Percentiles rank a stretch among this genome's conserved stretches.
These are phyloP conservation scores for Cinnamomum micranthum DNA, from an alignment of 164 flowering plant species.

Conservation along the genomic window DNA sequence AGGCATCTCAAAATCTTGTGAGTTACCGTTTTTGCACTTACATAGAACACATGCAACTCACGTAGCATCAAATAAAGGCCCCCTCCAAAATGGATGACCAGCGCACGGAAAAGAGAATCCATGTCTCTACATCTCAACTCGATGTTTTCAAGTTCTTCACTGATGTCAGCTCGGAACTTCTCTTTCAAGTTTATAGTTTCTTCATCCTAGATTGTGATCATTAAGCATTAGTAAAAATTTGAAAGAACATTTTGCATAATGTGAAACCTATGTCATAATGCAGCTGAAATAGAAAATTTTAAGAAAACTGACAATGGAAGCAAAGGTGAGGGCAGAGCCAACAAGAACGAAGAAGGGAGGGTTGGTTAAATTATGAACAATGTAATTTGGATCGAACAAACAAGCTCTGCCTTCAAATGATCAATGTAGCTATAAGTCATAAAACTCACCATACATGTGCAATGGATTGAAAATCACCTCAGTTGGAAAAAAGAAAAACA, in stretches of 20 bases:
- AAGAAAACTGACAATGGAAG: neutral
- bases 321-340: neutral
- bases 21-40: no score
- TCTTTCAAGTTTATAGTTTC: conserved; percentile 76
- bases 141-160: conserved; percentile 48
- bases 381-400: neutral
- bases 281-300: neutral
- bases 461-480: neutral
- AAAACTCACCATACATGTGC: neutral
- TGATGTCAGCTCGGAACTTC: conserved; percentile 50
- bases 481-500: neutral
- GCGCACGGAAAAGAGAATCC: conserved; percentile 70
- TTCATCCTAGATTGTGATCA: conserved; percentile 46
- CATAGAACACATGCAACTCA: conserved; percentile 29
- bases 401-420: neutral
- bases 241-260: neutral
- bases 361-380: neutral
- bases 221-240: neutral
- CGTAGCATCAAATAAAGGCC: conserved; percentile 34
- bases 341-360: no score
- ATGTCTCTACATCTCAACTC: conserved; percentile 53
- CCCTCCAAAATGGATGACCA: conserved; percentile 61
- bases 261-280: neutral
- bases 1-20: no score
- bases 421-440: no score